Percentiles rank a stretch among this genome's conserved stretches.
These are phyloP conservation scores for Colletotrichum phormii DNA, from an alignment of 2,329 filamentous ascomycete genomes.

Conservation along the genomic window DNA sequence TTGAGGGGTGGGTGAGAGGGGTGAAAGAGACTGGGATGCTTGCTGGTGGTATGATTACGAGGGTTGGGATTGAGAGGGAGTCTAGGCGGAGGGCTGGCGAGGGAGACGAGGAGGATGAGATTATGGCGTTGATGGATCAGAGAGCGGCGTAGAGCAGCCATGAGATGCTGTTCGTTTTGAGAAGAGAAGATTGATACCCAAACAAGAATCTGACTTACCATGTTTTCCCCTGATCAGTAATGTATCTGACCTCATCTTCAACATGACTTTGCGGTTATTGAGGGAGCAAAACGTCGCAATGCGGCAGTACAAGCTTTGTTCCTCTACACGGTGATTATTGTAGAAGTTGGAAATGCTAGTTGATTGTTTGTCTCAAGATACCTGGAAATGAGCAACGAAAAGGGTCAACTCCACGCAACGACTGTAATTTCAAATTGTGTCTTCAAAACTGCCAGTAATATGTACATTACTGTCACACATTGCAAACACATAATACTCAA, in stretches of 20 bases:
- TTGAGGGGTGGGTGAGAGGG: constrained; percentile 75
- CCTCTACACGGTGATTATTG: too few species aligned
- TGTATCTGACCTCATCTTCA: neutral
- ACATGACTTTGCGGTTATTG: neutral
- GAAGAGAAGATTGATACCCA: constrained; percentile 12
- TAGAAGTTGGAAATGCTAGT: too few species aligned
- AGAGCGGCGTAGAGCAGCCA: constrained; percentile 6
- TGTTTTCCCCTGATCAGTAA: neutral
- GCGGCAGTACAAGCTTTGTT: too few species aligned
- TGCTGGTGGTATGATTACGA: constrained; percentile 64
- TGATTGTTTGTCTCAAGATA: too few species aligned
- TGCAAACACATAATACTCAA: too few species aligned
- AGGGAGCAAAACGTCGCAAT: neutral
- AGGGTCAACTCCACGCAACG: too few species aligned
- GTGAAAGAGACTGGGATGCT: constrained; percentile 66
- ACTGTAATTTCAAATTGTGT: too few species aligned
- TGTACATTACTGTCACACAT: too few species aligned
- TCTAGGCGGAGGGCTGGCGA: constrained; percentile 63
- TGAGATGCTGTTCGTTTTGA: neutral
- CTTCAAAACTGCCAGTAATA: too few species aligned
- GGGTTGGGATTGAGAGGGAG: constrained; percentile 69
- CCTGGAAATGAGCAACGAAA: too few species aligned
- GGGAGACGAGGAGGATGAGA: constrained; percentile 55
- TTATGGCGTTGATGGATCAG: constrained; percentile 51
- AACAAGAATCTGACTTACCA: neutral